Evolutionary conservation across 345 rosid species (phyloP).

Genomic region (Corchorus capsularis): DNA sequence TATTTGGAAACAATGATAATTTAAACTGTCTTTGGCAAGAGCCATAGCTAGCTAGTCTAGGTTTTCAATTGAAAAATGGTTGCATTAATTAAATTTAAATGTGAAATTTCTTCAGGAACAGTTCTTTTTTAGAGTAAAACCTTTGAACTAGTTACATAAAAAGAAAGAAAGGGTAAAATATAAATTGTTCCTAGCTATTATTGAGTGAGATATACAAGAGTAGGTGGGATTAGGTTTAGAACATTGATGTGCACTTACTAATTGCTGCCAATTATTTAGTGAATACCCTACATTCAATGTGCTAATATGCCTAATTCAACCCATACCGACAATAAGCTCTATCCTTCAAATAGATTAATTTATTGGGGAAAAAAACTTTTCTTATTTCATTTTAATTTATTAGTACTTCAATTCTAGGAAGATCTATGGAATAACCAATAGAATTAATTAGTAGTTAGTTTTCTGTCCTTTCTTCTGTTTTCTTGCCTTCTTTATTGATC

Average conservation of each 20-base stretch:
- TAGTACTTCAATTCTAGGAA: not conserved
- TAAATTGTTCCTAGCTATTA: not conserved
- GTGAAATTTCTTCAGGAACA: not conserved
- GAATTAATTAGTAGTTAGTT: not conserved
- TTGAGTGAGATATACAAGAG: not conserved
- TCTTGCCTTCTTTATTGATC: not conserved
- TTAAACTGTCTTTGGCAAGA: no score
- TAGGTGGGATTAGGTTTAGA: slow-evolving; percentile 34
- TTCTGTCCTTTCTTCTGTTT: not conserved
- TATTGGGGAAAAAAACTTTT: no score
- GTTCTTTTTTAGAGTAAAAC: not conserved
- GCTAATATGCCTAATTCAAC: slow-evolving; percentile 4
- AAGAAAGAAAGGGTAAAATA: not conserved
- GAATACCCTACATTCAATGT: slow-evolving; percentile 6
- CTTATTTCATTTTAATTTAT: not conserved
- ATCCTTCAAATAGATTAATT: not conserved
- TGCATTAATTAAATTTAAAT: not conserved
- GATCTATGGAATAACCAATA: not conserved
- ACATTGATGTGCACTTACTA: slow-evolving; percentile 2
- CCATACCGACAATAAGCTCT: not conserved
- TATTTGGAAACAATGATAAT: no score
- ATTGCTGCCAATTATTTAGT: slow-evolving; percentile 18
- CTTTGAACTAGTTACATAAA: not conserved
- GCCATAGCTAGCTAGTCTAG: no score
- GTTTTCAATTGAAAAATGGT: no score